phyloP scores from a whole-genome alignment of 2,329 filamentous ascomycete genomes.

The Leptographium radiaticola region DNA sequence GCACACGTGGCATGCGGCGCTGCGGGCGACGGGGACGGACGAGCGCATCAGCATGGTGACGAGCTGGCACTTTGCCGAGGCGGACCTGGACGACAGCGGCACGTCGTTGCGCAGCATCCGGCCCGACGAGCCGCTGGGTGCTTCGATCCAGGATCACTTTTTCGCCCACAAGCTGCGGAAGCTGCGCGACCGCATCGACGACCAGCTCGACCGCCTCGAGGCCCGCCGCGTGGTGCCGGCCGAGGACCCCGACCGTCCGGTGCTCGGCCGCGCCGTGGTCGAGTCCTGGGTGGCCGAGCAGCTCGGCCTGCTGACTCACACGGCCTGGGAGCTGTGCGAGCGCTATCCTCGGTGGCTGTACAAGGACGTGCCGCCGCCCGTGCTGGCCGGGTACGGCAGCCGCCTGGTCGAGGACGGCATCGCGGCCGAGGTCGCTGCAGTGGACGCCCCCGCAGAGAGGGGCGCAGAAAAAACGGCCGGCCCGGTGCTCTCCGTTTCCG shows the following conservation, averaged over 20 bases:
- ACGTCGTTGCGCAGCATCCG: constrained; percentile 1
- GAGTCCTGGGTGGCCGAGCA: not conserved
- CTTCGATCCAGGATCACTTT: not conserved
- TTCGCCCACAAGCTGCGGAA: constrained; percentile 2
- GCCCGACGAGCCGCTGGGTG: not conserved
- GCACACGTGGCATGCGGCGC: not conserved
- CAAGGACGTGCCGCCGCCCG: not conserved
- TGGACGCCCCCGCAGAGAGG: no score
- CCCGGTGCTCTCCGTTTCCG: no score
- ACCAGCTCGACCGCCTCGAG: not conserved
- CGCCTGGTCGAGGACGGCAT: not conserved
- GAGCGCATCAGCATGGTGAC: constrained; percentile 4
- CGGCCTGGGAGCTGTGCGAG: constrained; percentile 1
- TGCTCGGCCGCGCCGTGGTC: not conserved
- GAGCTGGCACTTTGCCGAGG: constrained; percentile 1
- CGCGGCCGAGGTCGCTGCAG: no score
- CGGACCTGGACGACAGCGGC: constrained; percentile 1
- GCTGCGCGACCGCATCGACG: constrained; percentile 1
- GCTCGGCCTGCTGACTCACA: not conserved
- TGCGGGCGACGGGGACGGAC: not conserved
- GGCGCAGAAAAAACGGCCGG: no score
- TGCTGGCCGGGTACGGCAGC: not conserved
- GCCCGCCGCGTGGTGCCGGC: not conserved
- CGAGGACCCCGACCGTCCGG: not conserved
- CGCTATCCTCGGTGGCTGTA: not conserved